Evolutionary conservation across 495 filamentous ascomycete species (phyloP).

Genomic region (Haplographium delicatum): DNA sequence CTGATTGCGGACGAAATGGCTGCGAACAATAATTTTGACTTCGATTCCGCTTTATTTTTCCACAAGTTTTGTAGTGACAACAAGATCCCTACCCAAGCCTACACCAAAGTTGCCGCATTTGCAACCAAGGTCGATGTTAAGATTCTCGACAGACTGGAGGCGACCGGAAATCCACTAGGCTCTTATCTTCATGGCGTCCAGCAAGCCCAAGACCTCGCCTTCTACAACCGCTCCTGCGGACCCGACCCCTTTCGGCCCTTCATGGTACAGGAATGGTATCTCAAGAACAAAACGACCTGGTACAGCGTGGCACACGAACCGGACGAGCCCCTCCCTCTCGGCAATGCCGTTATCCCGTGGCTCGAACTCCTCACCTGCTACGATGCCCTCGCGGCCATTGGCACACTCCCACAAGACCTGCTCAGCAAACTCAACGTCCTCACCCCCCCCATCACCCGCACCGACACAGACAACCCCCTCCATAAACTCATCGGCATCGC

Average conservation of each 20-base stretch:
- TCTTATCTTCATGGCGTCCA: slow-evolving; percentile 16
- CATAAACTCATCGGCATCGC: slow-evolving; percentile 11
- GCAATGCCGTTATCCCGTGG: slow-evolving; percentile 13
- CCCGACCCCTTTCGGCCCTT: slow-evolving; percentile 11
- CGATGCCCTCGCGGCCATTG: slow-evolving; percentile 23
- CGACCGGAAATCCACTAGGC: slow-evolving; percentile 15
- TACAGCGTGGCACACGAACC: slow-evolving; percentile 6
- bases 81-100: slow-evolving; percentile 16
- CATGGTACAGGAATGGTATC: slow-evolving; percentile 21
- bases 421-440: slow-evolving; percentile 10
- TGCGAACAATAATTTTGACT: slow-evolving; percentile 20
- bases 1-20: slow-evolving; percentile 6
- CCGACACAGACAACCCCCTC: slow-evolving; percentile 6
- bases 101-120: slow-evolving; percentile 20
- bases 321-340: slow-evolving; percentile 15
- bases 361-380: slow-evolving; percentile 19
- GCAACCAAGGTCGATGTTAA: slow-evolving; percentile 8
- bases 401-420: slow-evolving; percentile 17
- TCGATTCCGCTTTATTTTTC: slow-evolving; percentile 3
- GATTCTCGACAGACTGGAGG: slow-evolving; percentile 13
- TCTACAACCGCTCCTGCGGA: slow-evolving; percentile 13
- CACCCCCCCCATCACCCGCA: slow-evolving; percentile 1
- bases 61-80: slow-evolving; percentile 13
- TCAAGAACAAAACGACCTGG: slow-evolving; percentile 16
- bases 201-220: slow-evolving; percentile 18